Conservation (phyloP, 208 protist species). For the Naegleria fowleri region DNA sequence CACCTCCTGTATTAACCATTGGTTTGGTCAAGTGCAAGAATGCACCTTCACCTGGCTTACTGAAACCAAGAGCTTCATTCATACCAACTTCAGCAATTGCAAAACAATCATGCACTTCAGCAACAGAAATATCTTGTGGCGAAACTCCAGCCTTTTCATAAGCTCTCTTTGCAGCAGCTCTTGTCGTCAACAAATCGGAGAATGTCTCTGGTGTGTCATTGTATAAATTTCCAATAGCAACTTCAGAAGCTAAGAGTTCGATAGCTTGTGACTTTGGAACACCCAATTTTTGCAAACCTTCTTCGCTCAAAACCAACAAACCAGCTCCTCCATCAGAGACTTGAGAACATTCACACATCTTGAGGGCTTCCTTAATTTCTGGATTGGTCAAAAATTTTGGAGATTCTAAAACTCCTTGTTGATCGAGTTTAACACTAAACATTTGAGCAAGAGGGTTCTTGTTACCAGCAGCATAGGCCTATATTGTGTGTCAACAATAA, state of each 20-base stretch:
- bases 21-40: conserved; percentile 65
- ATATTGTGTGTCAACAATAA: too few species aligned
- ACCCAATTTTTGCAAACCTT: conserved; percentile 67
- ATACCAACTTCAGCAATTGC: conserved; percentile 78
- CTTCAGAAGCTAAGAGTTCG: conserved; percentile 60
- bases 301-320: conserved; percentile 66
- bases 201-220: conserved; percentile 56
- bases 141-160: conserved; percentile 59
- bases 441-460: conserved; percentile 79
- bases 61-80: conserved; percentile 82
- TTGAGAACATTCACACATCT: conserved; percentile 73
- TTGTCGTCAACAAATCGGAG: conserved; percentile 65
- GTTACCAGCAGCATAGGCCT: conserved; percentile 72
- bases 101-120: conserved; percentile 86
- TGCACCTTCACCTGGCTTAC: conserved; percentile 66
- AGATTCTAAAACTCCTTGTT: conserved; percentile 56
- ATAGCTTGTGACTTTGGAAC: conserved; percentile 52
- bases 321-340: conserved; percentile 76
- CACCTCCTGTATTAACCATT: conserved; percentile 79
- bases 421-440: conserved; percentile 60
- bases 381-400: conserved; percentile 70
- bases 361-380: conserved; percentile 68
- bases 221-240: conserved; percentile 64
- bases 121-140: conserved; percentile 59
- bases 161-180: conserved; percentile 61